These are phyloP conservation scores for Linnemannia zychae DNA, from an alignment of 192 early-diverging fungal genomes.

Conservation along the genomic window DNA sequence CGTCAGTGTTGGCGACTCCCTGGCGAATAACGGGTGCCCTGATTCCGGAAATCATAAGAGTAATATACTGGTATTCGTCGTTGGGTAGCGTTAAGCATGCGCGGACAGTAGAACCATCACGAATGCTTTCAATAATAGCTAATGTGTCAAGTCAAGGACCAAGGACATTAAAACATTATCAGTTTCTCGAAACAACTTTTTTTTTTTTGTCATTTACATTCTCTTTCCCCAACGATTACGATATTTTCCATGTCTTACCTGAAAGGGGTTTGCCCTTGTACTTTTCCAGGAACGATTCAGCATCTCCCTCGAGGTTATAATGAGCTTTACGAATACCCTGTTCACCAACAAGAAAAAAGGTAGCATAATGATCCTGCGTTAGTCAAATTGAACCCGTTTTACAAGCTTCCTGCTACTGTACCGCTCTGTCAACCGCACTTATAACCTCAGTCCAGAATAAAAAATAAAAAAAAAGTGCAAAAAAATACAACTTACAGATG, in stretches of 20 bases:
- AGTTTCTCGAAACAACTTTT: background rate
- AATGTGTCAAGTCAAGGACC: background rate
- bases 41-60: slow-evolving; percentile 86
- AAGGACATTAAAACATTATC: background rate
- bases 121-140: slow-evolving; percentile 96
- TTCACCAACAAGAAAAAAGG: background rate
- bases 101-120: slow-evolving; percentile 89
- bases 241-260: slow-evolving; percentile 59
- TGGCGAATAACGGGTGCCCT: slow-evolving; percentile 87
- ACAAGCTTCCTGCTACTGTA: background rate
- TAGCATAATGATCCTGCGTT: background rate
- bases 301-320: slow-evolving; percentile 74
- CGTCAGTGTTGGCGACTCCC: slow-evolving; percentile 75
- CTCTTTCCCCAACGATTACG: background rate
- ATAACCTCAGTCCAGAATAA: too few species aligned
- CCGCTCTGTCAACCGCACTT: too few species aligned
- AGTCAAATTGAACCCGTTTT: background rate
- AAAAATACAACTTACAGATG: slow-evolving; percentile 50
- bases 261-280: slow-evolving; percentile 86
- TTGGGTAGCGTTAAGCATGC: slow-evolving; percentile 76
- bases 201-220: background rate
- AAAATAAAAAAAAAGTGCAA: background rate
- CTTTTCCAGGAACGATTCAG: slow-evolving; percentile 78
- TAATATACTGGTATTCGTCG: slow-evolving; percentile 78
- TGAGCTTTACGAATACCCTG: slow-evolving; percentile 66